Base-by-base conservation (phyloP, 2,329 filamentous ascomycete genomes). In the Pseudocercospora fijiensis region DNA sequence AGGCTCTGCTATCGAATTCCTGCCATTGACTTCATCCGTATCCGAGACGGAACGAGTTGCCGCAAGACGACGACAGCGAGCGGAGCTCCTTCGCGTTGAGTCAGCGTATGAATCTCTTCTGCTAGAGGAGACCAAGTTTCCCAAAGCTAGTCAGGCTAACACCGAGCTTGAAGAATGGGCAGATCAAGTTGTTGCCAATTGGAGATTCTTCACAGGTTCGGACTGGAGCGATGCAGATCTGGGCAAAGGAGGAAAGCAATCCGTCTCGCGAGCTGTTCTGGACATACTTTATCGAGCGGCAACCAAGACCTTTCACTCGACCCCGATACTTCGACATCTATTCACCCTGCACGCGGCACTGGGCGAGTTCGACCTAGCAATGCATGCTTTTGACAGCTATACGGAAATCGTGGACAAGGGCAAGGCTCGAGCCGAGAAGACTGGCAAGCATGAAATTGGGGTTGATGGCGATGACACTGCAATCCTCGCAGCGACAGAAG, bases 281-380 rank as follows among this genome's bases (percentile, higher is more conserved):
- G 93, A 88, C 57, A 90, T 92, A 27, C 83, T 99, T 6, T 99
- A 98, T 77, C 89, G 90, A 43, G 91, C 93, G 22, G 91, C 94
- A 7, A 92, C 90, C 9, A 96, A 95, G 77, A 96, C 93, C 0
- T 99, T 95, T 73, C 95, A 99, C 77, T 99, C 95, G 1, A 96
- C 94, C 1, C 82, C 92, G 9, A 90, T 98, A 66, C 80, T 99
- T 28, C 85, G 94, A 63, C 86, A 93, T 71, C 83, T 99, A 0
- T 98, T 98, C 74, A 89, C 87, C 10, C 89, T 96, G 1, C 95
- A 99, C 76, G 83, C 94, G 18, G 86, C 92, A 2, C 82, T 97
- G 18, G 92, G 92, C 8, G 94, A 99, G 70, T 98, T 97, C 69
- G 91, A 96, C 61, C 81, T 98, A 56, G 93, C 93, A 1, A 88